Conservation (phyloP, 1,284 basidiomycete genomes). For the Rhodotorula sp. region DNA sequence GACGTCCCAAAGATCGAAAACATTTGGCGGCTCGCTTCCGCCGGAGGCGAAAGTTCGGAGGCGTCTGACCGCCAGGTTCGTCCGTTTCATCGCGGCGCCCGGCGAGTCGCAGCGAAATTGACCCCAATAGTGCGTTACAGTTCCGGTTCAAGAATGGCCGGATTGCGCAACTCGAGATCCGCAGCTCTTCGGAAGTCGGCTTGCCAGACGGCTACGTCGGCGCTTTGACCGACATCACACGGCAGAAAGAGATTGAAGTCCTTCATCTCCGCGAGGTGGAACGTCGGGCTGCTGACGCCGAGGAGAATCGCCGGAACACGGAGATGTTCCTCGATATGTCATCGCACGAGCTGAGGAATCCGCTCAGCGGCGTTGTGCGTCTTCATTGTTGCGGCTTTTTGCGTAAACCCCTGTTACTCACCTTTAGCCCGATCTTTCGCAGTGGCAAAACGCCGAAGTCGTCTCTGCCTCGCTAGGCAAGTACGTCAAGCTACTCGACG, state of each 20-base stretch:
- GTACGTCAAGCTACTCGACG: slow-evolving; percentile 31
- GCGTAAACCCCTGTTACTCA: not conserved
- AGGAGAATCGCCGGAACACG: slow-evolving; percentile 39
- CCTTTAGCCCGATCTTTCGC: slow-evolving; percentile 6
- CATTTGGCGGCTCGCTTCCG: slow-evolving; percentile 21
- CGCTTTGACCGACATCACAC: slow-evolving; percentile 44
- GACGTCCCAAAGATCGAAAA: slow-evolving; percentile 22
- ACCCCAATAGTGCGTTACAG: not conserved
- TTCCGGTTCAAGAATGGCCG: slow-evolving; percentile 31
- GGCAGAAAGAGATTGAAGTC: slow-evolving; percentile 38
- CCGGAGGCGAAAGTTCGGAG: slow-evolving; percentile 10
- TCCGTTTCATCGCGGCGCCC: not conserved
- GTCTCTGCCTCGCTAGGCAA: slow-evolving; percentile 33
- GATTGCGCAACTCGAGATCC: slow-evolving; percentile 32
- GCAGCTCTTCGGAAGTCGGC: slow-evolving; percentile 23
- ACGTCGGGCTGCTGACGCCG: slow-evolving; percentile 38
- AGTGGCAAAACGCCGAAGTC: slow-evolving; percentile 42
- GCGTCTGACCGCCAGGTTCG: slow-evolving; percentile 21
- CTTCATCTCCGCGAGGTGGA: slow-evolving; percentile 43
- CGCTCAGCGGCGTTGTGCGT: slow-evolving; percentile 14
- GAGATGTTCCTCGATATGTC: slow-evolving; percentile 2
- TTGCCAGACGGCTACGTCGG: slow-evolving; percentile 37
- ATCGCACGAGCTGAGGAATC: slow-evolving; percentile 15
- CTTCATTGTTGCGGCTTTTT: not conserved
- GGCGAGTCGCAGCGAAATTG: not conserved